These are phyloP conservation scores for Circinella umbellata DNA, from an alignment of 371 early-diverging fungal species.

Conservation along the genomic window DNA sequence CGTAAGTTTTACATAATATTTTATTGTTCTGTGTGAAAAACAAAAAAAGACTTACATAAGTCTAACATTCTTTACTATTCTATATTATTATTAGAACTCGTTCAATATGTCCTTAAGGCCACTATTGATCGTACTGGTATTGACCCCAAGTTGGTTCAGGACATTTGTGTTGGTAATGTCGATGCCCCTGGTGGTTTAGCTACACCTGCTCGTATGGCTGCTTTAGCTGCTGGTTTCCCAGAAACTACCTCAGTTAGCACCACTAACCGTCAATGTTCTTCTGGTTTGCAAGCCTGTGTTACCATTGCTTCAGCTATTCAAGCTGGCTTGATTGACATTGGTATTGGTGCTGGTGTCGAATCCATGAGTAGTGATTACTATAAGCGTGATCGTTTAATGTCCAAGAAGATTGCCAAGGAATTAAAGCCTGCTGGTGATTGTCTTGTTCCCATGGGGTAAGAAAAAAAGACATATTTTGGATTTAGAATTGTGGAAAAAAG, in stretches of 20 bases:
- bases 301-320: slow-evolving; percentile 91
- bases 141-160: slow-evolving; percentile 89
- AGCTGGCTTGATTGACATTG: slow-evolving; percentile 91
- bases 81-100: slow-evolving; percentile 58
- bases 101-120: slow-evolving; percentile 85
- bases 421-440: slow-evolving; percentile 80
- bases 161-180: slow-evolving; percentile 95
- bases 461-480: neutral
- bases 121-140: slow-evolving; percentile 79
- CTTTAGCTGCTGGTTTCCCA: slow-evolving; percentile 94
- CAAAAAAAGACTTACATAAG: neutral
- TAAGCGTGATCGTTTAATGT: slow-evolving; percentile 43
- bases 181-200: slow-evolving; percentile 93
- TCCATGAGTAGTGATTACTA: slow-evolving; percentile 93
- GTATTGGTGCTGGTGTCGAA: slow-evolving; percentile 98
- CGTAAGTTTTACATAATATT: slow-evolving; percentile 18
- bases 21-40: neutral
- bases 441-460: slow-evolving; percentile 85
- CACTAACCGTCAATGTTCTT: slow-evolving; percentile 97
- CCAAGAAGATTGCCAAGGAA: slow-evolving; percentile 71
- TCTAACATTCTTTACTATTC: neutral
- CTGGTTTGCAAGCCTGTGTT: slow-evolving; percentile 94
- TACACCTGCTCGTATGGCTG: slow-evolving; percentile 94
- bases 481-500: neutral
- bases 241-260: slow-evolving; percentile 82